phyloP scores from a whole-genome alignment of 2,329 filamentous ascomycete genomes.

The Shiraia sp. region DNA sequence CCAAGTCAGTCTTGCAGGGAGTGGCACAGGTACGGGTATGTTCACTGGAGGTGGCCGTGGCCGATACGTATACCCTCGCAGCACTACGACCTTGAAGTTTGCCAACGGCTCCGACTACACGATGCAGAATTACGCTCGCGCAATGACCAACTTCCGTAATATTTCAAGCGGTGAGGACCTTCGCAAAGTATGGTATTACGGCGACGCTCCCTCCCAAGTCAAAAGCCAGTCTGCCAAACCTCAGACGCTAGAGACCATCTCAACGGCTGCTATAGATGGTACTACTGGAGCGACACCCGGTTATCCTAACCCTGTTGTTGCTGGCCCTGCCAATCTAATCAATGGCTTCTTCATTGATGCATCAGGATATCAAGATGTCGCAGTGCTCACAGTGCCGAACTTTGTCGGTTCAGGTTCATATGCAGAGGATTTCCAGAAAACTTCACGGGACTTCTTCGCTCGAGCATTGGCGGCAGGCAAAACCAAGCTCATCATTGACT shows the following conservation, averaged over 20 bases:
- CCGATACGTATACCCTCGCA: constrained; percentile 49
- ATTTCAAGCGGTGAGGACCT: constrained; percentile 48
- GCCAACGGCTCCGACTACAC: constrained; percentile 48
- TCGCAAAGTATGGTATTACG: constrained; percentile 41
- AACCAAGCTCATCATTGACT: constrained; percentile 63
- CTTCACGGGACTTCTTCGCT: constrained; percentile 48
- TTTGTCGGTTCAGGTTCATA: constrained; percentile 39
- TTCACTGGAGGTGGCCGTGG: constrained; percentile 52
- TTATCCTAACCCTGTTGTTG: constrained; percentile 48
- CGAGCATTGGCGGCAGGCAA: constrained; percentile 55
- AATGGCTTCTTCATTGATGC: constrained; percentile 52
- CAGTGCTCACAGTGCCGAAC: constrained; percentile 49
- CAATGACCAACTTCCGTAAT: constrained; percentile 43
- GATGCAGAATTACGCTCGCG: constrained; percentile 50
- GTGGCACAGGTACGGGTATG: constrained; percentile 48
- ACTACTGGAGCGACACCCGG: constrained; percentile 40
- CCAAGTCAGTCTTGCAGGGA: constrained; percentile 46
- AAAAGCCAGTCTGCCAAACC: background rate
- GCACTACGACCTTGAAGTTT: constrained; percentile 50
- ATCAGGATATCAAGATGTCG: constrained; percentile 50
- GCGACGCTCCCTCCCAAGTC: constrained; percentile 8
- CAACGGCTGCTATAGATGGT: constrained; percentile 10
- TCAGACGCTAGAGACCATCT: constrained; percentile 4
- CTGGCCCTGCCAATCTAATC: constrained; percentile 47
- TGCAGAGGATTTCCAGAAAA: constrained; percentile 42